phyloP scores from a whole-genome alignment of 176 grass and related monocot genomes.

The Ananas comosus region DNA sequence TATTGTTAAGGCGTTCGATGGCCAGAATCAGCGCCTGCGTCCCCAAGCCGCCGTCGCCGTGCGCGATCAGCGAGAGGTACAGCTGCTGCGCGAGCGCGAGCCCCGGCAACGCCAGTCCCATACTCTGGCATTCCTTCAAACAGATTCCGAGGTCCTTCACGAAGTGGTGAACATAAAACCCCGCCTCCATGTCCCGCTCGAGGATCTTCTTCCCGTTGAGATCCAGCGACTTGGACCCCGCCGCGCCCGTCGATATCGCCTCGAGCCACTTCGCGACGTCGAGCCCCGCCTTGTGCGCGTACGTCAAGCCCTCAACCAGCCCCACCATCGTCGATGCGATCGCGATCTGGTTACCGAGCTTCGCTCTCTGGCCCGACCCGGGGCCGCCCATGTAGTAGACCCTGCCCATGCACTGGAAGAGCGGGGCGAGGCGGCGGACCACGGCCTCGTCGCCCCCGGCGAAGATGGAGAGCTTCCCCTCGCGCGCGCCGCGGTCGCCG shows the following conservation, averaged over 20 bases:
- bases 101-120: constrained; percentile 87
- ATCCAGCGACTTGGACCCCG: constrained; percentile 79
- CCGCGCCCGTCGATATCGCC: constrained; percentile 84
- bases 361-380: constrained; percentile 68
- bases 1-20: constrained; percentile 81
- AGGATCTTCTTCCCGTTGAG: constrained; percentile 75
- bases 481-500: constrained; percentile 69
- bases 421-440: constrained; percentile 40
- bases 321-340: constrained; percentile 97
- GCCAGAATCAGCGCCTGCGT: constrained; percentile 79
- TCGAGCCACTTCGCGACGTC: constrained; percentile 86
- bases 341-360: constrained; percentile 89
- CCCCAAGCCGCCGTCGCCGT: constrained; percentile 70
- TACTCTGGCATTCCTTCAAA: constrained; percentile 81
- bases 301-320: constrained; percentile 89
- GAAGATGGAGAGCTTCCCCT: constrained; percentile 73
- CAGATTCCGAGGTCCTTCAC: constrained; percentile 96
- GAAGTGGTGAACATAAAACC: constrained; percentile 91
- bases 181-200: constrained; percentile 75
- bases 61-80: constrained; percentile 72
- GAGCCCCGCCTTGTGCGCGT: constrained; percentile 81
- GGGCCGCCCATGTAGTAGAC: constrained; percentile 74
- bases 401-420: constrained; percentile 82
- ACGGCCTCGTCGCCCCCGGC: constrained; percentile 51
- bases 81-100: constrained; percentile 80